A percentile compares a stretch with the other conserved stretches of the same genome.
phyloP scores from a whole-genome alignment of 2,329 filamentous ascomycete genomes.

The Talaromyces sp. region DNA sequence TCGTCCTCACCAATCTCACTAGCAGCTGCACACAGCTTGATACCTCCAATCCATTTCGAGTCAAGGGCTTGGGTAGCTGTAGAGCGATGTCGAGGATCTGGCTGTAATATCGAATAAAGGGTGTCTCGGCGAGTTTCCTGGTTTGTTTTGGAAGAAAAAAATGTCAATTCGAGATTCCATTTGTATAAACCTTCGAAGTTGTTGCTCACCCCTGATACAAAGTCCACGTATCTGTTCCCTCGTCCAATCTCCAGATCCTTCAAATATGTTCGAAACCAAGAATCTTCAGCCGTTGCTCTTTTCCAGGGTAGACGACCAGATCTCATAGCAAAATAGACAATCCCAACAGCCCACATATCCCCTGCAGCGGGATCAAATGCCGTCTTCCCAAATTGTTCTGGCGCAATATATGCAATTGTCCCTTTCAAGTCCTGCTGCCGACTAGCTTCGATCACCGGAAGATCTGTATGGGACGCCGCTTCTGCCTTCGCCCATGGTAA shows the following conservation, averaged over 20 bases:
- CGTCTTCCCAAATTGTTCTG: slow-evolving; percentile 51
- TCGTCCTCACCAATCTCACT: background rate
- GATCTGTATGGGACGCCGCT: background rate
- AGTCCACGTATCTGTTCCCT: slow-evolving; percentile 19
- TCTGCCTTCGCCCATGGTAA: slow-evolving; percentile 2
- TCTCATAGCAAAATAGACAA: slow-evolving; percentile 29
- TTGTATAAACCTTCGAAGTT: background rate
- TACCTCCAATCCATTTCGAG: slow-evolving; percentile 27
- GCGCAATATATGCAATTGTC: slow-evolving; percentile 80
- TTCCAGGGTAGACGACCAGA: slow-evolving; percentile 28
- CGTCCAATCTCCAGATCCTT: slow-evolving; percentile 27
- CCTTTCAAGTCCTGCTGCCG: slow-evolving; percentile 43
- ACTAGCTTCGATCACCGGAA: background rate
- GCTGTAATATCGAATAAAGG: slow-evolving; percentile 32
- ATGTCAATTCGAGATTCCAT: background rate
- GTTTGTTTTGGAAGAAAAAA: too few relatives aligned
- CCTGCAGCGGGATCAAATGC: slow-evolving; percentile 17
- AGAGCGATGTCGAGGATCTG: slow-evolving; percentile 24
- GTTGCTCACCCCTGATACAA: background rate
- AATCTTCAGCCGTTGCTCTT: slow-evolving; percentile 27
- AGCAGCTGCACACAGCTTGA: slow-evolving; percentile 7
- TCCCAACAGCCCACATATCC: slow-evolving; percentile 31
- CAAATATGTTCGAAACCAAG: slow-evolving; percentile 27
- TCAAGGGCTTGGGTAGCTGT: slow-evolving; percentile 23
- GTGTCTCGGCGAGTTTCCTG: slow-evolving; percentile 26